Base-by-base conservation (phyloP, 176 grass and related monocot species). In the Oryza nivara region DNA sequence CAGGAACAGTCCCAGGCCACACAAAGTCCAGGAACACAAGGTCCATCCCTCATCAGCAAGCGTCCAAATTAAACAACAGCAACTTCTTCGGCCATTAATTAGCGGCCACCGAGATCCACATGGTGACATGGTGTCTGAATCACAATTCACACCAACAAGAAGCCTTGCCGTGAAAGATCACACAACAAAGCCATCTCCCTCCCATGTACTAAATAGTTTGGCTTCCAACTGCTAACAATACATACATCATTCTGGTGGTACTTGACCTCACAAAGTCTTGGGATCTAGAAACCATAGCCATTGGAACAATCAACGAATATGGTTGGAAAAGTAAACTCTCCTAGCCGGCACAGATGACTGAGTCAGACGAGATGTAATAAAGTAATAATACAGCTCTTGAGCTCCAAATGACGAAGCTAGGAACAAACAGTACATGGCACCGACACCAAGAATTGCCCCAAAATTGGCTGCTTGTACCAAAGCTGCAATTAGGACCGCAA, bases 21-120 rank as follows among this genome's bases (percentile, higher is more conserved):
- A 74, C 17, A 74, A 25, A 25, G 63, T 58, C 66, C 81, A 80
- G 68, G 30, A 71, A 72, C 10, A 65, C 51, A 70, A 74, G 83
- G 74, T 82, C 46, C 70, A 54, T 34, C 43, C 20, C 17, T 67
- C 60, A 48, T 58, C 47, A 32, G 60, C 60, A 86, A 72, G 67
- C 8, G 78, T 86, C 54, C 15, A 82, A 72, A 86, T 78, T 79
- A 30, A 73, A 56, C 41, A 30, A 72, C 14, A 56, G 88, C 34
- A 66, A 82, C 45, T 67, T 86, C 79, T 78, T 19, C 25, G 15
- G 73, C 46, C 58, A 82, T 82, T 82, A 67, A 90, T 26, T 72
- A 14, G 19, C 1, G 72, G 11, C 46, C 17, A 11, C 41, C 7
- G 12, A 61, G 65, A 75, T 76, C 77, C 71, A 81, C 72, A 85